phyloP scores from a whole-genome alignment of 2,329 filamentous ascomycete genomes.

The Macroventuria anomochaeta region DNA sequence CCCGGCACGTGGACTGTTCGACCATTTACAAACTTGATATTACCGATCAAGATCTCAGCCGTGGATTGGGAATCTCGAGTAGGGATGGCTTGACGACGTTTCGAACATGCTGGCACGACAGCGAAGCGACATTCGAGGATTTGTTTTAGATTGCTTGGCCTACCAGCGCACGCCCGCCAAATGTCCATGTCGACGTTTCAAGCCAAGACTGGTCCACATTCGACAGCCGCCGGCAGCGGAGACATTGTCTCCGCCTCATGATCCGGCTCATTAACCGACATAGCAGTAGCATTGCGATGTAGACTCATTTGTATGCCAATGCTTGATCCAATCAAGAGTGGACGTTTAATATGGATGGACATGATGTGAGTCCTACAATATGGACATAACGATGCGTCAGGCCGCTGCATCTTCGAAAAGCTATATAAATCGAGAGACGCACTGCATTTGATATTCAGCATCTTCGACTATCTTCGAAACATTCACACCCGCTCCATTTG shows the following conservation, averaged over 20 bases:
- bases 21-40: slow-evolving; percentile 20
- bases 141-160: slow-evolving; percentile 34
- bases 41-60: slow-evolving; percentile 1
- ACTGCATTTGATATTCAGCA: slow-evolving; percentile 10
- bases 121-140: slow-evolving; percentile 22
- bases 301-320: slow-evolving; percentile 36
- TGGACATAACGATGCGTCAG: slow-evolving; percentile 19
- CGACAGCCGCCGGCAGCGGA: slow-evolving; percentile 30
- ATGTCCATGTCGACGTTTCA: slow-evolving; percentile 29
- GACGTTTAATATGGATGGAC: slow-evolving; percentile 30
- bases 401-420: slow-evolving; percentile 2
- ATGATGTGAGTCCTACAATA: too few species aligned
- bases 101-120: background rate
- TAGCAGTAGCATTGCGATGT: slow-evolving; percentile 24
- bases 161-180: slow-evolving; percentile 19
- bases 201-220: slow-evolving; percentile 23
- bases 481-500: slow-evolving; percentile 5
- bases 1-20: slow-evolving; percentile 25
- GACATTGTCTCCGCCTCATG: slow-evolving; percentile 24
- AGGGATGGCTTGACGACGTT: slow-evolving; percentile 1
- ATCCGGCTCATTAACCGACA: slow-evolving; percentile 31
- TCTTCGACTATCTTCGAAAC: slow-evolving; percentile 3
- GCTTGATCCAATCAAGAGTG: slow-evolving; percentile 31
- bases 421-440: slow-evolving; percentile 33
- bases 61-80: background rate